These are phyloP conservation scores for Pleurotus tuoliensis DNA, from an alignment of 768 basidiomycete species.

Conservation along the genomic window DNA sequence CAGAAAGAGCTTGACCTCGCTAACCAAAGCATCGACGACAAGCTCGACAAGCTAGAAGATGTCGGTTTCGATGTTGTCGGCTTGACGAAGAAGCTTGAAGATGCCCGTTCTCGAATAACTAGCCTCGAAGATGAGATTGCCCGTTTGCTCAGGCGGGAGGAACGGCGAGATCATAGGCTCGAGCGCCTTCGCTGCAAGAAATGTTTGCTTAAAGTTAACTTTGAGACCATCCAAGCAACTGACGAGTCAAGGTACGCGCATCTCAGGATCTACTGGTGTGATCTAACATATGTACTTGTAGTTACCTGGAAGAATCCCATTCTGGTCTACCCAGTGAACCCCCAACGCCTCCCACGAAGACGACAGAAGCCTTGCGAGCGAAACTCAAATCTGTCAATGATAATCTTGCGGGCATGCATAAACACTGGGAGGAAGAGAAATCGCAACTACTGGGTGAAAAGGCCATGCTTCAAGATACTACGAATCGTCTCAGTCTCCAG, in stretches of 20 bases:
- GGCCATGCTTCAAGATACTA: slow-evolving; percentile 65
- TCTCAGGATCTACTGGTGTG: not conserved
- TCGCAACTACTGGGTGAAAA: slow-evolving; percentile 64
- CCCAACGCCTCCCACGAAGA: slow-evolving; percentile 64
- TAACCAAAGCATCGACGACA: slow-evolving; percentile 85
- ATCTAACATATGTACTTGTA: slow-evolving; percentile 17
- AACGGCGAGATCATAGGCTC: slow-evolving; percentile 59
- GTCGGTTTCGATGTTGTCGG: slow-evolving; percentile 73
- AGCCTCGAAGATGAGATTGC: slow-evolving; percentile 66
- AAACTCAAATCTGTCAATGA: slow-evolving; percentile 60
- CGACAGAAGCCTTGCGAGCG: slow-evolving; percentile 57
- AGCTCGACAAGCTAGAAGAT: slow-evolving; percentile 81
- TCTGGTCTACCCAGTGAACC: slow-evolving; percentile 50
- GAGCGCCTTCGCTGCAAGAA: slow-evolving; percentile 64
- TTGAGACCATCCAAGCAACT: slow-evolving; percentile 36
- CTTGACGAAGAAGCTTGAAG: slow-evolving; percentile 66
- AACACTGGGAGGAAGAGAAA: slow-evolving; percentile 68
- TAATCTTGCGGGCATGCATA: slow-evolving; percentile 62
- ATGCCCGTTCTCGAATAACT: slow-evolving; percentile 56
- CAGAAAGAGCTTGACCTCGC: slow-evolving; percentile 74
- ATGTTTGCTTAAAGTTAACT: slow-evolving; percentile 61
- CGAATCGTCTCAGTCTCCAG: slow-evolving; percentile 61
- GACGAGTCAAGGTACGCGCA: slow-evolving; percentile 57
- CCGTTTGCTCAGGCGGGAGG: slow-evolving; percentile 61
- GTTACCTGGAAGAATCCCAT: slow-evolving; percentile 49